Conservation (phyloP, 805 yeast species). For the Citeromyces matritensis region DNA sequence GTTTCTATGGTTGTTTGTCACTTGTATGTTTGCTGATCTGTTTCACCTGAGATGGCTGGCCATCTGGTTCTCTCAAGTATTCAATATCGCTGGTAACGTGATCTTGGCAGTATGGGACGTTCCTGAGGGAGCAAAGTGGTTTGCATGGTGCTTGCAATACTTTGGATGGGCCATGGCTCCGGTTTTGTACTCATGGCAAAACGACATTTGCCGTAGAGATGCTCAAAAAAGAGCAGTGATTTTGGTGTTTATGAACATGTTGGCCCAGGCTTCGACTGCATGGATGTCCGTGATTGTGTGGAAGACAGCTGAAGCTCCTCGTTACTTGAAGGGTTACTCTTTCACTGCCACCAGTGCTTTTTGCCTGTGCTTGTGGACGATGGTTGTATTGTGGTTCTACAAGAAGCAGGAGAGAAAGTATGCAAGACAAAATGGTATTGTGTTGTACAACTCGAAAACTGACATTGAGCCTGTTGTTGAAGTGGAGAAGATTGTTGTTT, state of each 20-base stretch:
- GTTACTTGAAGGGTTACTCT: constrained; percentile 31
- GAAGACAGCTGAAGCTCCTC: constrained; percentile 44
- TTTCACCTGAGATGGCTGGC: constrained; percentile 7
- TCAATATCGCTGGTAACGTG: constrained; percentile 38
- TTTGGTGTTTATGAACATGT: constrained; percentile 38
- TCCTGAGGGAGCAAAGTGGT: constrained; percentile 6
- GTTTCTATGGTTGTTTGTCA: constrained; percentile 19
- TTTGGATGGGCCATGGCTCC: constrained; percentile 27
- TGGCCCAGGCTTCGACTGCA: constrained; percentile 23
- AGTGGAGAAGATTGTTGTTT: background rate
- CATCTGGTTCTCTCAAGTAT: constrained; percentile 8
- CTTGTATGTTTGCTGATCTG: constrained; percentile 21
- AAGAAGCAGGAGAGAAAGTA: constrained; percentile 32
- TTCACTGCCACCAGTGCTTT: constrained; percentile 29
- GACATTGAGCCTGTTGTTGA: constrained; percentile 1
- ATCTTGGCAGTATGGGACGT: constrained; percentile 44
- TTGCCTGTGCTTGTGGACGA: constrained; percentile 13
- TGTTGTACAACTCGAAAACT: constrained; percentile 20
- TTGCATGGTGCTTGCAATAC: constrained; percentile 9
- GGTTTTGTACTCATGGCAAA: constrained; percentile 40
- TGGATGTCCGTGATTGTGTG: constrained; percentile 21
- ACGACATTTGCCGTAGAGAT: constrained; percentile 42
- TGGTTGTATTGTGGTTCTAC: constrained; percentile 18
- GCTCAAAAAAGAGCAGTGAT: constrained; percentile 39
- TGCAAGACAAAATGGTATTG: constrained; percentile 32